These are phyloP conservation scores for Populus davidiana DNA, from an alignment of 345 rosid genomes.

Conservation along the genomic window DNA sequence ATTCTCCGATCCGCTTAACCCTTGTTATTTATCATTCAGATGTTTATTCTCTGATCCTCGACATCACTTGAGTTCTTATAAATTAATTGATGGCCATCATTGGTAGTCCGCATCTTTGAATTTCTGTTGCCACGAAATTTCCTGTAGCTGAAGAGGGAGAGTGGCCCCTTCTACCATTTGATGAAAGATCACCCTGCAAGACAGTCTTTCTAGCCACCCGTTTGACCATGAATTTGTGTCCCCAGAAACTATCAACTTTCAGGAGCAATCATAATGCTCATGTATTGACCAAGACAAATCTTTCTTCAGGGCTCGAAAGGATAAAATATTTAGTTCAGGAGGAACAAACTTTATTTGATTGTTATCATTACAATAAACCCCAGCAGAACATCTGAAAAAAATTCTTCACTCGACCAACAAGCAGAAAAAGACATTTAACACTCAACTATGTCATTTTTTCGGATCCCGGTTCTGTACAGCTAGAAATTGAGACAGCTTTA, in stretches of 20 bases:
- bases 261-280: not conserved
- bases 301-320: not conserved
- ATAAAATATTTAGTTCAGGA: not conserved
- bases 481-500: conserved; percentile 19
- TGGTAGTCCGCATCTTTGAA: not conserved
- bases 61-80: not conserved
- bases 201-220: not conserved
- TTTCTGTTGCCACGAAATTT: not conserved
- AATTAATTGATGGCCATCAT: not conserved
- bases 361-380: conserved; percentile 22
- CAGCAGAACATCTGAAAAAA: conserved; percentile 4
- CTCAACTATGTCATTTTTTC: conserved; percentile 31
- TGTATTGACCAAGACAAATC: not conserved
- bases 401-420: conserved; percentile 18
- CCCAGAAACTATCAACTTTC: not conserved
- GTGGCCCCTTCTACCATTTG: not conserved
- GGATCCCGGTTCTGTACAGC: conserved; percentile 38
- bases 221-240: not conserved
- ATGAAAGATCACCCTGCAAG: not conserved
- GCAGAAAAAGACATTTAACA: not conserved
- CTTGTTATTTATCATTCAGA: not conserved
- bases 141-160: not conserved
- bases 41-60: not conserved
- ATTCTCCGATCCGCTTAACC: not conserved
- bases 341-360: conserved; percentile 4